phyloP scores from a whole-genome alignment of 129 eudicot species.

The Solidago caesia region DNA sequence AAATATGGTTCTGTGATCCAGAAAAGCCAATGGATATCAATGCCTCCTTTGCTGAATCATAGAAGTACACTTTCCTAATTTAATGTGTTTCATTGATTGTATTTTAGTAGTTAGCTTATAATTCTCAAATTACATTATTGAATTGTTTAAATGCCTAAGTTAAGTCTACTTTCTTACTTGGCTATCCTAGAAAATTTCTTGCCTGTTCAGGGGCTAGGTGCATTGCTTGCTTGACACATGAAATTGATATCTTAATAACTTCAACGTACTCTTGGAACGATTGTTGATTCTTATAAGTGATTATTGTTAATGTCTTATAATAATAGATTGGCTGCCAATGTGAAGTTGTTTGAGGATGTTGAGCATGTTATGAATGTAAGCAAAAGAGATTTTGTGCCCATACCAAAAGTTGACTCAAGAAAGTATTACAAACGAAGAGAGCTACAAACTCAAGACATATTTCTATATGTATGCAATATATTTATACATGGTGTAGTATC shows the following conservation, averaged over 20 bases:
- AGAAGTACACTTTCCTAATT: neutral
- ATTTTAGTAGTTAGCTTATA: neutral
- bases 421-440: neutral
- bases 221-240: too few species aligned
- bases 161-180: too few species aligned
- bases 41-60: conserved; percentile 39
- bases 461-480: neutral
- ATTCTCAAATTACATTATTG: too few species aligned
- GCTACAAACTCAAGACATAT: neutral
- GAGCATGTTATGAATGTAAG: conserved; percentile 86
- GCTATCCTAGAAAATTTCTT: too few species aligned
- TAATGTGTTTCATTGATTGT: neutral
- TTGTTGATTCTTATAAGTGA: too few species aligned
- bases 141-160: too few species aligned
- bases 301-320: neutral
- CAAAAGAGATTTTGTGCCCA: conserved; percentile 77
- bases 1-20: conserved; percentile 61
- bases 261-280: too few species aligned
- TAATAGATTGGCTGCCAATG: conserved; percentile 49
- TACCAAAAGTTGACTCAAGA: conserved; percentile 79
- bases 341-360: conserved; percentile 77
- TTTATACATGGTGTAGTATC: neutral
- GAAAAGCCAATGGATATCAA: conserved; percentile 43
- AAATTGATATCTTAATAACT: too few species aligned
- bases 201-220: too few species aligned